Evolutionary conservation across 257 asterid species (phyloP).

Genomic region (Solanum chiquidenum): DNA sequence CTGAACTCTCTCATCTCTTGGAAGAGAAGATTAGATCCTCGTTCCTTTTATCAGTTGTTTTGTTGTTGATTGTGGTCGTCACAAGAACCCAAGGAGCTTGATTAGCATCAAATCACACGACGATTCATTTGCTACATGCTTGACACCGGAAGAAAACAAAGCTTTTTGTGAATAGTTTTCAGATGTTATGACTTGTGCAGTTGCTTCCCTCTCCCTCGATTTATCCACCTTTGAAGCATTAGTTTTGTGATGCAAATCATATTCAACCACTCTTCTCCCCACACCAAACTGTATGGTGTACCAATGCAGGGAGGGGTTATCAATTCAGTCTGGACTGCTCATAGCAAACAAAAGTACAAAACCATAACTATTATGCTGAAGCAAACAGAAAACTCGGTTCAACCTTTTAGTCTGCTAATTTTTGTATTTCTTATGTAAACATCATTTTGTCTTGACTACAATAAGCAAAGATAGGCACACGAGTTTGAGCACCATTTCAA

Average conservation of each 20-base stretch:
- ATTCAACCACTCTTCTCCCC: not conserved
- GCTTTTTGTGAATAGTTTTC: not conserved
- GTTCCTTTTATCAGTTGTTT: constrained; percentile 32
- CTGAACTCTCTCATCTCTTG: constrained; percentile 33
- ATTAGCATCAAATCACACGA: not conserved
- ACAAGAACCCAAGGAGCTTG: constrained; percentile 20
- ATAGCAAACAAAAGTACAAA: not conserved
- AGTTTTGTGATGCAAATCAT: not conserved
- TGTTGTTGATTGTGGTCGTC: constrained; percentile 38
- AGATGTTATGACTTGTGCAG: not conserved
- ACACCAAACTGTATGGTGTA: not conserved
- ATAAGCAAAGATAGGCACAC: not conserved
- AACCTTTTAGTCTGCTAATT: not conserved
- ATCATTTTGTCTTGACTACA: not conserved
- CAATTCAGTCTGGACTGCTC: not conserved
- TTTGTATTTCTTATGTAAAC: not conserved
- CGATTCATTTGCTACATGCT: not conserved
- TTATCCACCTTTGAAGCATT: not conserved
- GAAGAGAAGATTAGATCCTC: constrained; percentile 49
- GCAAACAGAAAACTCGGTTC: not conserved
- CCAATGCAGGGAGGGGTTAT: not conserved
- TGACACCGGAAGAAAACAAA: not conserved
- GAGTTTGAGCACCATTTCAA: not conserved
- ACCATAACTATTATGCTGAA: not conserved
- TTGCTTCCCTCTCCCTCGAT: not conserved